These are phyloP conservation scores for Blakeslea trispora DNA, from an alignment of 371 early-diverging fungal species.

Conservation along the genomic window DNA sequence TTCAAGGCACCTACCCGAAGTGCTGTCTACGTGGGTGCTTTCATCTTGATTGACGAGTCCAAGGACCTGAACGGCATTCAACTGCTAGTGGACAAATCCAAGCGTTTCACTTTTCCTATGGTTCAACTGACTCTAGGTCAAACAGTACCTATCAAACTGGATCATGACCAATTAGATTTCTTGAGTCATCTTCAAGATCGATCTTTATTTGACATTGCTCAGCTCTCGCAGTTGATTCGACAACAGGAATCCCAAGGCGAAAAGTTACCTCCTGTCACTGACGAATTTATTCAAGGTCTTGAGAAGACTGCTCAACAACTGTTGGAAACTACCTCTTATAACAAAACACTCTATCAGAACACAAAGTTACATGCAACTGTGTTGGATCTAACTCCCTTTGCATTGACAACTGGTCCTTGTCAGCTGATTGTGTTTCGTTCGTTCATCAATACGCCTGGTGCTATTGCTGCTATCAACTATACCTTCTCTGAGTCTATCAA, in stretches of 20 bases:
- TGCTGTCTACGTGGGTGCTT: conserved; percentile 36
- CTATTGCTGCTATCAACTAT: conserved; percentile 38
- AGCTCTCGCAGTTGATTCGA: conserved; percentile 3
- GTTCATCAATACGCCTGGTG: conserved; percentile 34
- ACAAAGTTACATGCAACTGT: conserved; percentile 34
- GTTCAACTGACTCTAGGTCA: conserved; percentile 25
- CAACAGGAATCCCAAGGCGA: neutral
- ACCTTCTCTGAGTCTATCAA: conserved; percentile 33
- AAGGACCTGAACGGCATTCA: conserved; percentile 15
- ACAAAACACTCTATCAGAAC: conserved; percentile 24
- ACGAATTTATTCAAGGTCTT: conserved; percentile 26
- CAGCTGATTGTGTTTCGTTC: conserved; percentile 41
- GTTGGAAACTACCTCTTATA: conserved; percentile 28
- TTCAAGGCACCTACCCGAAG: conserved; percentile 19
- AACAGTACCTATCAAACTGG: conserved; percentile 11
- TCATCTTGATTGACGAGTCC: conserved; percentile 37
- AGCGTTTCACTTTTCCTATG: conserved; percentile 38
- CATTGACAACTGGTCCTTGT: conserved; percentile 33
- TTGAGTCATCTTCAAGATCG: conserved; percentile 26
- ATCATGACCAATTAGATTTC: conserved; percentile 25
- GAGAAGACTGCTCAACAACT: conserved; percentile 29
- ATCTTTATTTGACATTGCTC: conserved; percentile 24
- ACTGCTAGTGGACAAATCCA: conserved; percentile 37
- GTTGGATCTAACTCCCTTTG: conserved; percentile 41
- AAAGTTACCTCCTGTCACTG: neutral